These are phyloP conservation scores for Sugiyamaella paludigena DNA, from an alignment of 1,139 yeast species.

Conservation along the genomic window DNA sequence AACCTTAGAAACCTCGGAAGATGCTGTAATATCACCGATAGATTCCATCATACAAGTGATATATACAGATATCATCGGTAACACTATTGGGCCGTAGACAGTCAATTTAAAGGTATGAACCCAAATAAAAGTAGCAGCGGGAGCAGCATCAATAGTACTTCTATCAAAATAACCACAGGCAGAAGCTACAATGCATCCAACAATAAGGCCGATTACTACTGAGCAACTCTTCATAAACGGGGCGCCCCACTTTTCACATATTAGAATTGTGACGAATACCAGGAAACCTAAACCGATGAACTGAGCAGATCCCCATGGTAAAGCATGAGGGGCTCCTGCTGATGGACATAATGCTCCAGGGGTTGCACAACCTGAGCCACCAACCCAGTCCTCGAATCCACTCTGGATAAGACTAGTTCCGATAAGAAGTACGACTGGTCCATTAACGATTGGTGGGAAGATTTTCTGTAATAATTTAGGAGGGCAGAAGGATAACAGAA, in stretches of 20 bases:
- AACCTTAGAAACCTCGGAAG: constrained; percentile 82
- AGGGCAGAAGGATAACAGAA: constrained; percentile 71
- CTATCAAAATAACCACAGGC: constrained; percentile 79
- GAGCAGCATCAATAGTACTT: constrained; percentile 59
- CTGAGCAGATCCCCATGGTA: constrained; percentile 81
- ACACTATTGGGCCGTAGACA: constrained; percentile 78
- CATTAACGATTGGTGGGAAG: constrained; percentile 88
- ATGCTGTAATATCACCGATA: constrained; percentile 90
- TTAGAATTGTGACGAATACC: constrained; percentile 67
- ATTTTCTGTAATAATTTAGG: constrained; percentile 63
- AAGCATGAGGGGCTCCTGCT: constrained; percentile 50
- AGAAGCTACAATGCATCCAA: constrained; percentile 90
- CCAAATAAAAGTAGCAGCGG: constrained; percentile 86
- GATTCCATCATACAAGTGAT: constrained; percentile 84
- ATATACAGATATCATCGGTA: constrained; percentile 80
- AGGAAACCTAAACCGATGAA: constrained; percentile 83
- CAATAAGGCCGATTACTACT: constrained; percentile 74
- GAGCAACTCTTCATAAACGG: constrained; percentile 94
- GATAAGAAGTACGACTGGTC: constrained; percentile 83
- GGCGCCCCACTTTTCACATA: constrained; percentile 86
- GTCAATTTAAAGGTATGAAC: constrained; percentile 72
- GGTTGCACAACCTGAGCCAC: constrained; percentile 61
- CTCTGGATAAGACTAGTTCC: constrained; percentile 65
- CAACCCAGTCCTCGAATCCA: constrained; percentile 83
- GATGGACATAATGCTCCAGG: constrained; percentile 45